A percentile compares a stretch with the other conserved stretches of the same genome.
Conservation (phyloP, 345 rosid species). For the Boechera stricta region DNA sequence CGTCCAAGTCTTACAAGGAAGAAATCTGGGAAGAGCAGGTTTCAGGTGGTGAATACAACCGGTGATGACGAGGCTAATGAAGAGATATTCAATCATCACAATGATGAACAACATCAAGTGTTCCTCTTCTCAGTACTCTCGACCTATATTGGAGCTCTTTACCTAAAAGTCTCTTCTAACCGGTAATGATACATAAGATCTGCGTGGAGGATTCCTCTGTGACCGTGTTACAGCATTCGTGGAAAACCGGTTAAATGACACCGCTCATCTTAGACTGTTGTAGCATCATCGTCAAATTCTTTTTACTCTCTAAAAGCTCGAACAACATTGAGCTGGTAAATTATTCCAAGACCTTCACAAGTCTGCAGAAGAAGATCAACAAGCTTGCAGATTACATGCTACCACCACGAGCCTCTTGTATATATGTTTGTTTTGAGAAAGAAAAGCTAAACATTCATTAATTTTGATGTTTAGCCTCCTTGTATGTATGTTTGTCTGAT, state of each 20-base stretch:
- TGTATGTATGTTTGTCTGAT: neutral
- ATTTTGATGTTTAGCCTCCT: neutral
- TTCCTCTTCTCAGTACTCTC: constrained; percentile 54
- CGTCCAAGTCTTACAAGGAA: constrained; percentile 68
- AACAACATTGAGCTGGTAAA: constrained; percentile 27
- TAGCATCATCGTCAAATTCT: constrained; percentile 32
- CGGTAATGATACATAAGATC: constrained; percentile 73
- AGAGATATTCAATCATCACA: constrained; percentile 61
- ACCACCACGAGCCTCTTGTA: constrained; percentile 4
- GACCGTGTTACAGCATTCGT: constrained; percentile 85
- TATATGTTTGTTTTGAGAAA: constrained; percentile 9
- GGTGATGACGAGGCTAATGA: constrained; percentile 66
- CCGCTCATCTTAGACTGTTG: constrained; percentile 77
- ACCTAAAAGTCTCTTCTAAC: constrained; percentile 82
- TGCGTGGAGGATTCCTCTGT: constrained; percentile 94
- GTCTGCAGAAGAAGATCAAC: constrained; percentile 32
- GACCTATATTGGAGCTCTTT: constrained; percentile 70
- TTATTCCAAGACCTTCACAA: constrained; percentile 20
- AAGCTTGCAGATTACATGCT: constrained; percentile 33
- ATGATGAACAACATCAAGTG: constrained; percentile 49
- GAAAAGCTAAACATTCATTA: constrained; percentile 13
- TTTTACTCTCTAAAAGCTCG: constrained; percentile 13
- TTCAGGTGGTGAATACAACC: constrained; percentile 62
- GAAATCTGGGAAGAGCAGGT: constrained; percentile 93
- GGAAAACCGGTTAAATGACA: constrained; percentile 91